Conservation (phyloP, 352 stramenopile genomes). For the Phytopythium chamaehyphon region DNA sequence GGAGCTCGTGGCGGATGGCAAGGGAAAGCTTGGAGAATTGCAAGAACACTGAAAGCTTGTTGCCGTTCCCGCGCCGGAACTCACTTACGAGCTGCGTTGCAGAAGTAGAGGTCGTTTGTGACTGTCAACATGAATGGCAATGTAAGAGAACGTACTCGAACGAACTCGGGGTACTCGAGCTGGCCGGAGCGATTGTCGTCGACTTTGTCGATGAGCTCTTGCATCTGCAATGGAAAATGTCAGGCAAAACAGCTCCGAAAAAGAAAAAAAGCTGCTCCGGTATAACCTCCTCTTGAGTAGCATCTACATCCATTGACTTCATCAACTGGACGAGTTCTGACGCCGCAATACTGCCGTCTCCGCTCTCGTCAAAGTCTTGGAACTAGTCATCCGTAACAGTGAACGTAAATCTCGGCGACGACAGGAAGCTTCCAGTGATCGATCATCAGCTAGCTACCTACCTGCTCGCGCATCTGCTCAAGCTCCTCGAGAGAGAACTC, state of each 20-base stretch:
- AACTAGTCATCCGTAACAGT: slow-evolving; percentile 38
- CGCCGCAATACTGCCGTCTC: slow-evolving; percentile 55
- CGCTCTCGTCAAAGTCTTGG: slow-evolving; percentile 62
- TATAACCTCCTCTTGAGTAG: slow-evolving; percentile 38
- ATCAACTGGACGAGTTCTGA: slow-evolving; percentile 52
- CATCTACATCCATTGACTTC: slow-evolving; percentile 57
- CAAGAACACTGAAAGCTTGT: slow-evolving; percentile 58
- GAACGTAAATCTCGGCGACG: not conserved
- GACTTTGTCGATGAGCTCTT: slow-evolving; percentile 63
- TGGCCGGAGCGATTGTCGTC: slow-evolving; percentile 68
- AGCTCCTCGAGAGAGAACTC: slow-evolving; percentile 65
- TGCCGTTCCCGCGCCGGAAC: slow-evolving; percentile 45
- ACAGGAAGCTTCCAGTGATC: slow-evolving; percentile 10
- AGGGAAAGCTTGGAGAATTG: slow-evolving; percentile 63
- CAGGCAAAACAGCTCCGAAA: not conserved
- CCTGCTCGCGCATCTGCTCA: slow-evolving; percentile 64
- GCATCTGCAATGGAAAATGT: slow-evolving; percentile 21
- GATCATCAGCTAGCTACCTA: no score
- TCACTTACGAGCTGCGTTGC: slow-evolving; percentile 51
- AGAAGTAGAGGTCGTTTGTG: not conserved
- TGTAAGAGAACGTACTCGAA: slow-evolving; percentile 28
- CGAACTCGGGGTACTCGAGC: slow-evolving; percentile 66
- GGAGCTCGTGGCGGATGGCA: slow-evolving; percentile 40
- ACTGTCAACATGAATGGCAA: not conserved
- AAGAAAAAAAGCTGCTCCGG: not conserved